Percentiles rank a stretch among this genome's conserved stretches.
Evolutionary conservation across 805 yeast species (phyloP).

Genomic region (Starmerella vaccinii): DNA sequence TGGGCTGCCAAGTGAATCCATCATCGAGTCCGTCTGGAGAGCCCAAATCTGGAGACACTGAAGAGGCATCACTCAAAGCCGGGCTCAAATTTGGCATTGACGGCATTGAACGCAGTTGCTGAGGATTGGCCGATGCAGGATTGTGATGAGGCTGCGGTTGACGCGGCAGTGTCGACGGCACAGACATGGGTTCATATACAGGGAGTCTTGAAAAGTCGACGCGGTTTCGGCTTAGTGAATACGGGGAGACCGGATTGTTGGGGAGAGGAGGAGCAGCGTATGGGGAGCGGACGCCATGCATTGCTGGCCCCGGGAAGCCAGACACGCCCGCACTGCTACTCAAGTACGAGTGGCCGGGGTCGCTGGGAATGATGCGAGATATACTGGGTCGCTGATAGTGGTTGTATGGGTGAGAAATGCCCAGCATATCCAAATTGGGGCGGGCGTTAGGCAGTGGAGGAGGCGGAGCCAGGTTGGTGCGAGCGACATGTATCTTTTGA

Average conservation of each 20-base stretch:
- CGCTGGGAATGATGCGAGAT: constrained; percentile 4
- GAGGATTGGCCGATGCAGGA: neutral
- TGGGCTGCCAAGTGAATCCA: constrained; percentile 31
- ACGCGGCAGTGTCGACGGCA: neutral
- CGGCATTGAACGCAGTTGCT: neutral
- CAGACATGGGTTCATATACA: neutral
- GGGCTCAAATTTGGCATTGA: constrained; percentile 17
- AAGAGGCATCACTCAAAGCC: constrained; percentile 18
- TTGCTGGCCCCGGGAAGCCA: neutral
- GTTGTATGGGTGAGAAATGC: constrained; percentile 13
- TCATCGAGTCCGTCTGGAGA: constrained; percentile 15
- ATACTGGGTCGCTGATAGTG: constrained; percentile 14
- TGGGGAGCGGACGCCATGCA: neutral
- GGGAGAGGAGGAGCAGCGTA: constrained; percentile 3
- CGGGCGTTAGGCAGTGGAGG: neutral
- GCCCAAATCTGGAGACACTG: constrained; percentile 16
- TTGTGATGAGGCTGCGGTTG: neutral
- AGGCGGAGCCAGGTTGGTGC: neutral
- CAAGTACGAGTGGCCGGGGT: neutral
- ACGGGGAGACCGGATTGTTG: neutral
- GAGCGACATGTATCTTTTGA: neutral
- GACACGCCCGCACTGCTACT: neutral
- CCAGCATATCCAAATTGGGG: constrained; percentile 18
- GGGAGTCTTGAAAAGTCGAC: neutral
- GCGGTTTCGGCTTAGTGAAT: neutral